Evolutionary conservation across 306 rosid species (phyloP).

Genomic region (Cyamopsis tetragonoloba): DNA sequence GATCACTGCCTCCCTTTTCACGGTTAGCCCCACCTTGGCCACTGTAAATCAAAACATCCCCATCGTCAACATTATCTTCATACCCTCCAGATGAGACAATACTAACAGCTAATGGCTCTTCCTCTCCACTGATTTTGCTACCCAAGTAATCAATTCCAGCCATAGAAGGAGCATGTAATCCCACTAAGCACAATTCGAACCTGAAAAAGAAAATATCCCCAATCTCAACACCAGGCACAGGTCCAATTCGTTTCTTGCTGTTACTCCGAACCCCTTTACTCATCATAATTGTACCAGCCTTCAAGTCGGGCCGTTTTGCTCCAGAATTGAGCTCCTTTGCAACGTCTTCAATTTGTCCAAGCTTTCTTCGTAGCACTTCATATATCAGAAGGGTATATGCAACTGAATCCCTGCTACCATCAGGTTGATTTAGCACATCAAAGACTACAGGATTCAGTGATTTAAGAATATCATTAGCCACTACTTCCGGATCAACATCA

Average conservation of each 20-base stretch:
- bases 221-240: slow-evolving; percentile 77
- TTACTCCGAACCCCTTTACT: slow-evolving; percentile 77
- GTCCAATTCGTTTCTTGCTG: slow-evolving; percentile 56
- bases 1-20: slow-evolving; percentile 70
- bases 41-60: slow-evolving; percentile 74
- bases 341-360: slow-evolving; percentile 63
- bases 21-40: slow-evolving; percentile 85
- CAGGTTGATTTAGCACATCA: slow-evolving; percentile 44
- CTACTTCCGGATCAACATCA: slow-evolving; percentile 48
- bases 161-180: slow-evolving; percentile 86
- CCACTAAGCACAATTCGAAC: slow-evolving; percentile 78
- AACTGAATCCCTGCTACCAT: slow-evolving; percentile 51
- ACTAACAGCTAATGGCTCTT: slow-evolving; percentile 88
- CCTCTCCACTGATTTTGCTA: slow-evolving; percentile 56
- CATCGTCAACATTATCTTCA: slow-evolving; percentile 70
- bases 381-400: slow-evolving; percentile 43
- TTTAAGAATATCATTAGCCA: slow-evolving; percentile 45
- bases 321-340: slow-evolving; percentile 45
- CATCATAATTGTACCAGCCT: slow-evolving; percentile 63
- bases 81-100: slow-evolving; percentile 94
- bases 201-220: slow-evolving; percentile 92
- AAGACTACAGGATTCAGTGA: slow-evolving; percentile 40
- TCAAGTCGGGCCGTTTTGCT: slow-evolving; percentile 73
- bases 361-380: slow-evolving; percentile 66
- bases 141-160: slow-evolving; percentile 88